Base-by-base conservation (phyloP, 73 alveolate genomes). In the Paramecium bursaria region DNA sequence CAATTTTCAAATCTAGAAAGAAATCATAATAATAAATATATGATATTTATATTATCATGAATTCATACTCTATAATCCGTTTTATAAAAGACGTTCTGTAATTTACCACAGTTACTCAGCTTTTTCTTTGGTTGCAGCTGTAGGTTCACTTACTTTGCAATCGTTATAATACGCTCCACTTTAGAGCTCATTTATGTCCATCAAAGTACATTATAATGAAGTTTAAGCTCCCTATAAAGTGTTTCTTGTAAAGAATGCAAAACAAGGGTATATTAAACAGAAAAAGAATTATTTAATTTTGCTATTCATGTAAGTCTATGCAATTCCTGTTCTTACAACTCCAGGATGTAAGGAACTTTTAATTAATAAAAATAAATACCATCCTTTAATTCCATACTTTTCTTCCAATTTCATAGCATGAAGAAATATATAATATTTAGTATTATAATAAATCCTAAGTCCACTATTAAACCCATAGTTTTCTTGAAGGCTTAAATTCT, bases 271-370 rank as follows among this genome's bases (percentile, higher is more conserved):
- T 13, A 46, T 50, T 19, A 30, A 50, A 10, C 19, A 75, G 19
- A 26, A 50, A 13, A 29, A 27, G 6, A 7, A 19, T 75, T 22
- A 50, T 50, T 22, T 50, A 30, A 46, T 29, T n/a, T n/a, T n/a
- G n/a, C n/a, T n/a, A n/a, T n/a, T n/a, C n/a, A n/a, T n/a, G n/a
- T n/a, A n/a, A n/a, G n/a, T n/a, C n/a, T n/a, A 50, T 26, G 50
- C 10, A 26, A 75, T 75, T 0, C 50, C 77, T 15, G 88, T 75
- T 19, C 74, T 61, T 3, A 75, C 53, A 0, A 75, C 88, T 75
- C 88, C 88, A 30, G 88, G 88, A 50, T 75, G 88, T 14, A 75
- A 49, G 1, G 88, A 50, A 29, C 73, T 61, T 50, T 27, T 27
- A 10, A 31, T 75, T 27, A 25, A 14, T 13, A 14, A 4, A 3